phyloP scores from a whole-genome alignment of 2,329 filamentous ascomycete genomes.

The Hymenoscyphus linearis region DNA sequence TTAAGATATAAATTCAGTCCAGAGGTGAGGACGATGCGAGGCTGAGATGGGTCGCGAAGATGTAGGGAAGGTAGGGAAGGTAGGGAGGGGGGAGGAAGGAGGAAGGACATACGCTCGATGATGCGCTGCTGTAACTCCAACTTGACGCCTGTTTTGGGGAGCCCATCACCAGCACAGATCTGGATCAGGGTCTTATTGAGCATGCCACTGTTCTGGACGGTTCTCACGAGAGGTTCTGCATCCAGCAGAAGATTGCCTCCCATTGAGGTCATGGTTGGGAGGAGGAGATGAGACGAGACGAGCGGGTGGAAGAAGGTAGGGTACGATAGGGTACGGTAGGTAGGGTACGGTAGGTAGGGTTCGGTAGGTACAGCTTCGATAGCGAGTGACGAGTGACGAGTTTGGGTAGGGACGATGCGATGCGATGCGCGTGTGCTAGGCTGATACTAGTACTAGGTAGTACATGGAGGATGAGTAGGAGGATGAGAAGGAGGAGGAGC shows the following conservation, averaged over 20 bases:
- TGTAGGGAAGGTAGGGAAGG: constrained; percentile 10
- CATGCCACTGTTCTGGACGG: constrained; percentile 24
- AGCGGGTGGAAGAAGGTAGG: background rate
- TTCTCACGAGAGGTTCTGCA: constrained; percentile 26
- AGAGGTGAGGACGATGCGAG: background rate
- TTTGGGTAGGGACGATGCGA: background rate
- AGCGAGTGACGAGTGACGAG: no score
- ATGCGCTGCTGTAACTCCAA: constrained; percentile 74
- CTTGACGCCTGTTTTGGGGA: constrained; percentile 81
- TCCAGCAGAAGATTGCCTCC: constrained; percentile 28
- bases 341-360: background rate
- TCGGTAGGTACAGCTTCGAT: background rate
- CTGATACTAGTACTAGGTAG: background rate
- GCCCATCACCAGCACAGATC: constrained; percentile 66
- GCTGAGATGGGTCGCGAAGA: background rate
- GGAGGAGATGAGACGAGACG: background rate
- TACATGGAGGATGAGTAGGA: background rate
- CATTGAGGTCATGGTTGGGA: constrained; percentile 32
- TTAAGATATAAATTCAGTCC: background rate
- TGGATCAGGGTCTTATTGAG: constrained; percentile 27
- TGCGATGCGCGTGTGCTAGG: background rate
- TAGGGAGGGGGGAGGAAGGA: no score
- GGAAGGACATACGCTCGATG: constrained; percentile 62
- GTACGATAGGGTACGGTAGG: no score
- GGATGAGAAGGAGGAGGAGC: no score